Evolutionary conservation across 495 filamentous ascomycete species (phyloP).

Genomic region (Podospora australis): DNA sequence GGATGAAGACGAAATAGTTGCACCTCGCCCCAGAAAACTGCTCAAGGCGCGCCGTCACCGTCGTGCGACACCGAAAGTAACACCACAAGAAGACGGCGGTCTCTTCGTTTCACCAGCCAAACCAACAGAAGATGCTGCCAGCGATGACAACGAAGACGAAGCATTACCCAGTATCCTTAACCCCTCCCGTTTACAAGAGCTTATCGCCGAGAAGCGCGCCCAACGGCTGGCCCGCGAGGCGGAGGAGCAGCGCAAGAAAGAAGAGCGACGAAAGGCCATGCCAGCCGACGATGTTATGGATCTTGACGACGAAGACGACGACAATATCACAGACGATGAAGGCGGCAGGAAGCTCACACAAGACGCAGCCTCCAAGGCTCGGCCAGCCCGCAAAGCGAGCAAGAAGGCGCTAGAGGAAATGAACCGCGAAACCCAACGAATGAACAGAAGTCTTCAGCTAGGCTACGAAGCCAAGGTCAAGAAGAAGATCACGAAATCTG

Average conservation of each 20-base stretch:
- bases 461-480: conserved; percentile 84
- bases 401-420: conserved; percentile 97
- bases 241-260: conserved; percentile 42
- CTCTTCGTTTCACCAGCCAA: conserved; percentile 40
- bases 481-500: conserved; percentile 83
- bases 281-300: conserved; percentile 23
- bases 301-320: conserved; percentile 43
- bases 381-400: conserved; percentile 77
- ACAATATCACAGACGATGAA: conserved; percentile 48
- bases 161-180: conserved; percentile 41
- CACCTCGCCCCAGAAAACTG: conserved; percentile 25
- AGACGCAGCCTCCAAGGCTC: conserved; percentile 36
- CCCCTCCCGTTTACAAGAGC: conserved; percentile 40
- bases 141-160: conserved; percentile 36
- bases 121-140: conserved; percentile 31
- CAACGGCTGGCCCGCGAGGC: conserved; percentile 62
- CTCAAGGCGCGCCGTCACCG: conserved; percentile 29
- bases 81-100: conserved; percentile 24
- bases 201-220: conserved; percentile 63
- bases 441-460: conserved; percentile 83
- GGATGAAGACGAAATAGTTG: conserved; percentile 24
- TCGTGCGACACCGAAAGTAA: conserved; percentile 28
- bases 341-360: conserved; percentile 56
- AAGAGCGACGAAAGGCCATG: conserved; percentile 41
- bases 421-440: conserved; percentile 82